phyloP scores from a whole-genome alignment of 805 yeast genomes.

The Kluyveromyces siamensis region DNA sequence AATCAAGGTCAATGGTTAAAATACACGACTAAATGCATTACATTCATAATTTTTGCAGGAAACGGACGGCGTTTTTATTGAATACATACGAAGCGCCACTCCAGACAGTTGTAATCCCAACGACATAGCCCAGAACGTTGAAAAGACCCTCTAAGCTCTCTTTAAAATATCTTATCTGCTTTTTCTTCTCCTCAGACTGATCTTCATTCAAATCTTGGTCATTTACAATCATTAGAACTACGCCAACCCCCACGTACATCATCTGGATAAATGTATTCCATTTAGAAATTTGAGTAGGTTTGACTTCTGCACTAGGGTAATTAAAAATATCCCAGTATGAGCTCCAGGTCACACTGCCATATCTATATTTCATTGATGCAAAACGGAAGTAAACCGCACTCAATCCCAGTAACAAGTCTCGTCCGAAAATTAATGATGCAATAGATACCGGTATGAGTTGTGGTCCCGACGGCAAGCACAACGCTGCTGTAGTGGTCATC shows the following conservation, averaged over 20 bases:
- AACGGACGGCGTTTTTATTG: slow-evolving; percentile 59
- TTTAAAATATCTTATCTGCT: background rate
- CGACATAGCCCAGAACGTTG: slow-evolving; percentile 40
- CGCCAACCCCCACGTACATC: slow-evolving; percentile 67
- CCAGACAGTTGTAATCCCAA: slow-evolving; percentile 60
- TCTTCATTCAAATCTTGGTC: slow-evolving; percentile 8
- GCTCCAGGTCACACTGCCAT: slow-evolving; percentile 37
- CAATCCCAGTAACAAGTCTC: slow-evolving; percentile 67
- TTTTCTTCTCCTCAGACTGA: slow-evolving; percentile 1
- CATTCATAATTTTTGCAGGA: slow-evolving; percentile 24
- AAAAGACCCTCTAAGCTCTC: slow-evolving; percentile 3
- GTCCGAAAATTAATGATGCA: slow-evolving; percentile 67
- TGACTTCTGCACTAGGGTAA: slow-evolving; percentile 79
- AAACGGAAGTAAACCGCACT: slow-evolving; percentile 69
- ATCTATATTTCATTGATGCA: slow-evolving; percentile 33
- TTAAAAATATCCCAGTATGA: slow-evolving; percentile 65
- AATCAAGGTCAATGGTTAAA: background rate
- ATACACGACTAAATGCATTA: background rate
- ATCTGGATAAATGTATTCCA: slow-evolving; percentile 88
- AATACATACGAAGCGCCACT: slow-evolving; percentile 76
- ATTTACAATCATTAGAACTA: slow-evolving; percentile 29
- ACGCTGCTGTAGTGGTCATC: slow-evolving; percentile 74
- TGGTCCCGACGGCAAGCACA: slow-evolving; percentile 42
- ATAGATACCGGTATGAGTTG: slow-evolving; percentile 62
- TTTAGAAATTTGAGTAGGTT: slow-evolving; percentile 79